Base-by-base conservation (phyloP, 2,329 filamentous ascomycete species). In the Ceratocystis lukuohia region DNA sequence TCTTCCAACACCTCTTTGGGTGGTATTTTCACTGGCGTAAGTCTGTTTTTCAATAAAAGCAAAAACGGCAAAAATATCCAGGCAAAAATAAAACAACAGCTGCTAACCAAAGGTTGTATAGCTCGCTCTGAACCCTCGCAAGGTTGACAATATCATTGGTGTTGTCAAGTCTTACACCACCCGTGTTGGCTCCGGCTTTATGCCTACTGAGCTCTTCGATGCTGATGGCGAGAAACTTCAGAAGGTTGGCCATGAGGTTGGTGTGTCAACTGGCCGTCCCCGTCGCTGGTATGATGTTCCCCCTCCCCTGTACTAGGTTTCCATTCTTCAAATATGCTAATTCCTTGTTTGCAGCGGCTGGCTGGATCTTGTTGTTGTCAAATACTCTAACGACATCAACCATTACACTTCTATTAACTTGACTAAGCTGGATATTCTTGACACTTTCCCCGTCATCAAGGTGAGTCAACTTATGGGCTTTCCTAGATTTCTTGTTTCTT, bases 361-460 rank as follows among this genome's bases (percentile, higher is more conserved):
- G 74, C 77, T 87, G 56, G 86, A 89, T 71, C 79, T 89, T 4
- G 85, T 88, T 44, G 81, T 88, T 5, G 75, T 88, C 69, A 86
- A 87, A 74, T 88, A 87, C 77, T 85, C 74, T 30, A 70, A 71
- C 68, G 76, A 80, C 61, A 79, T 88, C 74, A 89, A 89, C 76
- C 80, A 68, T 62, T 68, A 68, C 65, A 68, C 67, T 45, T 68
- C 67, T 8, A 68, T 68, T 64, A 84, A 85, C 71, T 72, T 85
- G 50, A 85, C 81, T 15, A 85, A 83, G 71, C 67, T 66, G 22
- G 86, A 89, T 71, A 80, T 91, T 46, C 80, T 91, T 17, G 88
- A 91, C 73, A 83, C 83, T 41, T 91, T 96, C 73, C 79, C 83
- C 8, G 86, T 84, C 72, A 82, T 95, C 76, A 88, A 91, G 74